Evolutionary conservation across 805 yeast genomes (phyloP).

Genomic region (Yarrowia alimentaria): DNA sequence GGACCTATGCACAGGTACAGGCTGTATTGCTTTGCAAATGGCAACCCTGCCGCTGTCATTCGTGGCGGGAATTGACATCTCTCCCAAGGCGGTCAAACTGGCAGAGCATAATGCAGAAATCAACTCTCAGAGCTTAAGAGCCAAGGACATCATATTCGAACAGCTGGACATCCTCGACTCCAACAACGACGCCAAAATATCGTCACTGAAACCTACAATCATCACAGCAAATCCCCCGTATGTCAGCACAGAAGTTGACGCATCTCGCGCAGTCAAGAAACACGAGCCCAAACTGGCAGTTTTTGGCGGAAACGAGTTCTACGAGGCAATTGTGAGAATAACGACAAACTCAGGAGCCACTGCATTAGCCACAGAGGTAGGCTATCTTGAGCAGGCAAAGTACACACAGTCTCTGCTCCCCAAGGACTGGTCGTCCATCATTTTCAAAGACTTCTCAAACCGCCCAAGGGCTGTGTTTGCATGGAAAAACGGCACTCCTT

Average conservation of each 20-base stretch:
- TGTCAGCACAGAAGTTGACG: conserved; percentile 28
- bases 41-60: conserved; percentile 18
- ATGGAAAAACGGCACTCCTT: conserved; percentile 17
- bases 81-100: not conserved
- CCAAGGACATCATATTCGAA: not conserved
- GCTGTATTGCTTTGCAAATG: conserved; percentile 16
- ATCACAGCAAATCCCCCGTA: conserved; percentile 27
- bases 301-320: conserved; percentile 24
- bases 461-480: conserved; percentile 15
- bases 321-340: conserved; percentile 3
- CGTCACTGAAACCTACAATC: conserved; percentile 23
- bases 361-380: conserved; percentile 8
- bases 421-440: not conserved
- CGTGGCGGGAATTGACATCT: conserved; percentile 16
- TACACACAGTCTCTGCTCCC: conserved; percentile 13
- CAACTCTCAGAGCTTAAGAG: not conserved
- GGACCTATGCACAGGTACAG: conserved; percentile 21
- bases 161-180: conserved; percentile 6
- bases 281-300: conserved; percentile 22
- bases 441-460: conserved; percentile 2
- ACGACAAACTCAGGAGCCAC: not conserved
- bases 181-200: not conserved
- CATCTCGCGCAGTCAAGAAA: conserved; percentile 8
- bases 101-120: conserved; percentile 4
- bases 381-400: conserved; percentile 21